These are phyloP conservation scores for Fraxinus xanthoxyloides DNA, from an alignment of 305 asterid species.

Conservation along the genomic window DNA sequence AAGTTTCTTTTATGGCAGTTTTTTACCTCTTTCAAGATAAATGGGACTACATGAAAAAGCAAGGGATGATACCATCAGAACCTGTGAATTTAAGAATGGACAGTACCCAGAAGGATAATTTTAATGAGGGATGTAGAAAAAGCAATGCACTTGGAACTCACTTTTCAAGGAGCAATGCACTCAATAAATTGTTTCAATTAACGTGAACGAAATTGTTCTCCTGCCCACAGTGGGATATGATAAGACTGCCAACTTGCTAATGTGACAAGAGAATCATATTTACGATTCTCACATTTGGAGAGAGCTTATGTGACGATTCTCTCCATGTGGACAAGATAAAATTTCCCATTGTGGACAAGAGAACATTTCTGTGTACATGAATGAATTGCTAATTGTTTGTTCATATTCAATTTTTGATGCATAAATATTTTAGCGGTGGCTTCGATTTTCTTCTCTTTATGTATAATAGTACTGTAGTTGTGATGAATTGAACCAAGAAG, in stretches of 20 bases:
- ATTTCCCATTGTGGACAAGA: no score
- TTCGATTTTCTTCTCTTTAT: background rate
- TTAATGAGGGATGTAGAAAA: slow-evolving; percentile 45
- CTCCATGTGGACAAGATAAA: no score
- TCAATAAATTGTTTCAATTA: slow-evolving; percentile 46
- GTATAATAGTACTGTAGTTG: background rate
- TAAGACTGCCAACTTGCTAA: no score
- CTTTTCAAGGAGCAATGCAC: slow-evolving; percentile 59
- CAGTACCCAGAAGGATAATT: slow-evolving; percentile 24
- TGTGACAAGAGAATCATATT: no score
- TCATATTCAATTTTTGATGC: background rate
- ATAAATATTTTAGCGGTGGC: background rate
- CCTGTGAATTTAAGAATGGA: slow-evolving; percentile 22
- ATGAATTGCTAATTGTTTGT: background rate
- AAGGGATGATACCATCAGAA: slow-evolving; percentile 31
- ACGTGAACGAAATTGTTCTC: background rate
- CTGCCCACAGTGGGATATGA: no score
- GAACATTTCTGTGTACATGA: slow-evolving; percentile 14
- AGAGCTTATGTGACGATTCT: no score
- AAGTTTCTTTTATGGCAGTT: slow-evolving; percentile 62
- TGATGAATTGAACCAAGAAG: background rate
- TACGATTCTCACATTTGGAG: no score
- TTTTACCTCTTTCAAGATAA: slow-evolving; percentile 76
- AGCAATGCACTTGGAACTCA: slow-evolving; percentile 70
- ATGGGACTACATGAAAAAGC: slow-evolving; percentile 64